Evolutionary conservation across 352 stramenopile genomes (phyloP).

Genomic region (Globisporangium uncinulatum): DNA sequence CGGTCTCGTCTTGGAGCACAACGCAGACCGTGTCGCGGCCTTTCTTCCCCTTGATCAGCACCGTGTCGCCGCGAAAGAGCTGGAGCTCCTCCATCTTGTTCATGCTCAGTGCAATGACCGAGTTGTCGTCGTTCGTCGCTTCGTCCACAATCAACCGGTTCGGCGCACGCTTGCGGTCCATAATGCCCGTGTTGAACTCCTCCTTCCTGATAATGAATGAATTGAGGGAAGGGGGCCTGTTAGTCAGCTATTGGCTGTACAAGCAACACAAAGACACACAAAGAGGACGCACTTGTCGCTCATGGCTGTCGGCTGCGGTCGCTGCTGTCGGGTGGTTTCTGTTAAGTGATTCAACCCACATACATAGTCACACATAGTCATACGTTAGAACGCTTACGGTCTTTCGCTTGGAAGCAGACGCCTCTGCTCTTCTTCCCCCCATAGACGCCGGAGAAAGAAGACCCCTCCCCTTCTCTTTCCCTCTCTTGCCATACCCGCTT

Average conservation of each 20-base stretch:
- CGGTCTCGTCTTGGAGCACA: slow-evolving; percentile 96
- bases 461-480: too few species aligned
- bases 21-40: slow-evolving; percentile 98
- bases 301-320: neutral
- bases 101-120: slow-evolving; percentile 88
- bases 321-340: neutral
- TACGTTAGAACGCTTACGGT: too few species aligned
- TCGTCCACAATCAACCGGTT: slow-evolving; percentile 99
- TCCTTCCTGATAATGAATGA: slow-evolving; percentile 38
- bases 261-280: neutral
- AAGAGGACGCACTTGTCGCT: neutral
- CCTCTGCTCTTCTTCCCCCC: too few species aligned
- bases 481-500: too few species aligned
- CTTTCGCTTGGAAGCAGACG: too few species aligned
- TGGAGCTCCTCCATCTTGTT: slow-evolving; percentile 98
- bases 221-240: neutral
- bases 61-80: slow-evolving; percentile 98
- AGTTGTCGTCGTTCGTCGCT: slow-evolving; percentile 98
- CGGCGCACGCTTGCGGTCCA: slow-evolving; percentile 93
- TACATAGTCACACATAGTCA: too few species aligned
- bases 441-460: too few species aligned
- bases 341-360: too few species aligned
- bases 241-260: neutral
- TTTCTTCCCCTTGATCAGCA: slow-evolving; percentile 99
- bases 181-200: slow-evolving; percentile 82